phyloP scores from a whole-genome alignment of 164 flowering plant species.

The Liquidambar formosana region DNA sequence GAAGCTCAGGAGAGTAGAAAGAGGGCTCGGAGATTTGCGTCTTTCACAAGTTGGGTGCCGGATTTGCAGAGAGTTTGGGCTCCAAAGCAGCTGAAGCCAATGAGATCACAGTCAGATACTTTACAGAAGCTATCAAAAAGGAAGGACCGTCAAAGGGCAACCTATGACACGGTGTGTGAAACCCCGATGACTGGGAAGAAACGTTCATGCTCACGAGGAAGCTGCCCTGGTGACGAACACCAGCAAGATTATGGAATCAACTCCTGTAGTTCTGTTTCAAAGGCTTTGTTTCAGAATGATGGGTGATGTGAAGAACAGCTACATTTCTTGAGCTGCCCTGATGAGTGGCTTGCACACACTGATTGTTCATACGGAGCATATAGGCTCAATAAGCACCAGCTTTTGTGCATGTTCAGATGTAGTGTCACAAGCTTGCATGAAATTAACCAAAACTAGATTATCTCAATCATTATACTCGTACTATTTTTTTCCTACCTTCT shows the following conservation, averaged over 20 bases:
- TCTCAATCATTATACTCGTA: neutral
- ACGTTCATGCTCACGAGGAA: constrained; percentile 27
- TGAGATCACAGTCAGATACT: constrained; percentile 33
- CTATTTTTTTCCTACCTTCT: neutral
- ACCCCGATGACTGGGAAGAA: constrained; percentile 68
- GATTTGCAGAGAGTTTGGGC: constrained; percentile 93
- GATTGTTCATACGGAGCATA: neutral
- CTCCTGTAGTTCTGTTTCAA: constrained; percentile 51
- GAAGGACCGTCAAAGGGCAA: constrained; percentile 25
- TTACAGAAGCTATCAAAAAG: constrained; percentile 38
- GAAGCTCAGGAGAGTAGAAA: constrained; percentile 71
- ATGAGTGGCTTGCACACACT: neutral
- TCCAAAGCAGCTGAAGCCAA: constrained; percentile 58
- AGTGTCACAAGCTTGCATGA: neutral
- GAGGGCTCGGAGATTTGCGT: constrained; percentile 63
- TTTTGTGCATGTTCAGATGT: neutral
- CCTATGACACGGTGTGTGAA: constrained; percentile 64
- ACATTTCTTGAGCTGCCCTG: neutral
- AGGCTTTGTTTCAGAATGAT: constrained; percentile 69
- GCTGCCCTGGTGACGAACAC: constrained; percentile 20
- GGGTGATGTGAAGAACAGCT: neutral
- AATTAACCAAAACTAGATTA: neutral
- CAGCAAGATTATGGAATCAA: constrained; percentile 14
- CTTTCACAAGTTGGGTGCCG: constrained; percentile 66
- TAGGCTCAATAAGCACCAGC: constrained; percentile 1